Conservation (phyloP, 768 basidiomycete species). For the Pleurotus salmoneostramineus region DNA sequence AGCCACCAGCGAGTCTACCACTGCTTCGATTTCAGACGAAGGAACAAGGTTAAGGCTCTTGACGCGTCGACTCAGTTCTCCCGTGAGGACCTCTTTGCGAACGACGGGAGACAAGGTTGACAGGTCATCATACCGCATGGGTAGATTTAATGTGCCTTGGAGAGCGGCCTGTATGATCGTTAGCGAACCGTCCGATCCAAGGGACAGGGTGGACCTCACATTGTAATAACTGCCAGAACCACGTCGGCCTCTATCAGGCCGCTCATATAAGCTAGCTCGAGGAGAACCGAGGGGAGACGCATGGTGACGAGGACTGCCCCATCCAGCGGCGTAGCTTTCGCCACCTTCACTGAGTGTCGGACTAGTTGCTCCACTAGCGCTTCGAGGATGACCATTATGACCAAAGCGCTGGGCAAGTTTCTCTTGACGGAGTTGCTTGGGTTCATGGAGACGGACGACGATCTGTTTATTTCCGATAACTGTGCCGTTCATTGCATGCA, state of each 20-base stretch:
- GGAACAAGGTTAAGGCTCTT: conserved; percentile 53
- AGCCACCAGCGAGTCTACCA: conserved; percentile 71
- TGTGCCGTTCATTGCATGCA: conserved; percentile 79
- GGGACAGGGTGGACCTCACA: conserved; percentile 35
- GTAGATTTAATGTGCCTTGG: conserved; percentile 71
- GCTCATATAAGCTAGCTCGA: conserved; percentile 45
- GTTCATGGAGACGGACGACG: conserved; percentile 86
- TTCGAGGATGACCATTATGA: conserved; percentile 77
- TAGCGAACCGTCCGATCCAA: neutral
- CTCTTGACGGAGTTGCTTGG: conserved; percentile 87
- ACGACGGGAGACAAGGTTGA: conserved; percentile 82
- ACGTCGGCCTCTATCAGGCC: conserved; percentile 64
- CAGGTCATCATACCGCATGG: conserved; percentile 87
- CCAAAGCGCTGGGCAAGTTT: conserved; percentile 83
- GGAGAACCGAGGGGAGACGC: conserved; percentile 54
- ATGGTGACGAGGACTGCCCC: conserved; percentile 68
- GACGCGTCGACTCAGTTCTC: conserved; percentile 75
- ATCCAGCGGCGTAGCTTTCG: conserved; percentile 61
- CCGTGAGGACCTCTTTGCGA: conserved; percentile 79
- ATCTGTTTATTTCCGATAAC: conserved; percentile 72
- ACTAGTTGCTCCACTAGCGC: conserved; percentile 80
- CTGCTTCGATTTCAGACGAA: conserved; percentile 48
- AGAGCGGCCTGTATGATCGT: conserved; percentile 62
- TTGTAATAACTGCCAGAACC: conserved; percentile 88
- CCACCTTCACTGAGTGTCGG: conserved; percentile 81